Percentiles rank a stretch among this genome's conserved stretches.
These are phyloP conservation scores for Themeda triandra DNA, from an alignment of 176 grass and related monocot species.

Conservation along the genomic window DNA sequence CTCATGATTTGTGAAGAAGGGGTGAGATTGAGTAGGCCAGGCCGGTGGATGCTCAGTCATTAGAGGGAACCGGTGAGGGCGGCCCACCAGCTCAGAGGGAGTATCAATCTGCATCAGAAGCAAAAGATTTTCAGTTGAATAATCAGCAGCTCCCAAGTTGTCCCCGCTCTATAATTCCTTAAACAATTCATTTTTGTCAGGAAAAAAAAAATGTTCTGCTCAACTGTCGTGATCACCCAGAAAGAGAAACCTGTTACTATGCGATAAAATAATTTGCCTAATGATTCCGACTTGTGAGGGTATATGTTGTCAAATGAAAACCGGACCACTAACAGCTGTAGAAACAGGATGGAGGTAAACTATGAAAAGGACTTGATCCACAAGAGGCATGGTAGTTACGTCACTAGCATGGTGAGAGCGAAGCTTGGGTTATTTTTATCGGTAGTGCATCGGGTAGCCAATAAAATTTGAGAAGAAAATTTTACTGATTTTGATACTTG, in stretches of 20 bases:
- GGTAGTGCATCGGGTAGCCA: not conserved
- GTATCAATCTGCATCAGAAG: conserved; percentile 51
- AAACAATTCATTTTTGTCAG: not conserved
- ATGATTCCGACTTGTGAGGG: conserved; percentile 10
- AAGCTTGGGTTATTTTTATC: conserved; percentile 22
- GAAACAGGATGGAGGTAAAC: conserved; percentile 14
- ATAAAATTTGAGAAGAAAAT: conserved; percentile 5
- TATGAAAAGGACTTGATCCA: conserved; percentile 32
- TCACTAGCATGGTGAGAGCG: conserved; percentile 37
- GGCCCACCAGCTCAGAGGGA: conserved; percentile 35
- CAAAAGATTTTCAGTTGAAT: conserved; percentile 15
- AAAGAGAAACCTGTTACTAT: conserved; percentile 16
- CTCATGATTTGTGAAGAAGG: conserved; percentile 60
- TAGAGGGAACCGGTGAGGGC: conserved; percentile 19
- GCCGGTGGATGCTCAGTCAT: conserved; percentile 45
- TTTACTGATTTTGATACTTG: conserved; percentile 8
- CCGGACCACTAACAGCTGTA: conserved; percentile 14
- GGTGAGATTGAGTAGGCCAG: conserved; percentile 52
- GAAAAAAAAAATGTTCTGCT: not conserved
- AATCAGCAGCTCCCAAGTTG: conserved; percentile 11
- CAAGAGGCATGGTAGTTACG: conserved; percentile 6
- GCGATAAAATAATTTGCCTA: conserved; percentile 21
- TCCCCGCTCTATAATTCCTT: not conserved
- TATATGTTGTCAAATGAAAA: conserved; percentile 5
- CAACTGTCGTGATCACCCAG: not conserved